phyloP scores from a whole-genome alignment of 495 filamentous ascomycete genomes.

The Apiosordaria backusii region DNA sequence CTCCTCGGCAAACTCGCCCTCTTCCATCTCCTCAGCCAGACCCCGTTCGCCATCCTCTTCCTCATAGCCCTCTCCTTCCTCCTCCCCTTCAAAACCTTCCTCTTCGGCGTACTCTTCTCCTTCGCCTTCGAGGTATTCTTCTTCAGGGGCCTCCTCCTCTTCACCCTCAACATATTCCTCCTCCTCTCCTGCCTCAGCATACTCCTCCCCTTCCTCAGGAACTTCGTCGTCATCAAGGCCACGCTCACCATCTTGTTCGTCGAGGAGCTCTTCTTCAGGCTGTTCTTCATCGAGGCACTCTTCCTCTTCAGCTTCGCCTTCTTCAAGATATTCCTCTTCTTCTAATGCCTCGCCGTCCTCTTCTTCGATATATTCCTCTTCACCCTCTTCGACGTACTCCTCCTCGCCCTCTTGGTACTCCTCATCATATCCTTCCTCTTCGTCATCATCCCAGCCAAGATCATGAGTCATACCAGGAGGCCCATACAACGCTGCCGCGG shows the following conservation, averaged over 20 bases:
- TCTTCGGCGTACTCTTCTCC: slow-evolving; percentile 12
- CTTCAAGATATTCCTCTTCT: slow-evolving; percentile 2
- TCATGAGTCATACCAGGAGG: slow-evolving; percentile 18
- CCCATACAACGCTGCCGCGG: slow-evolving; percentile 10
- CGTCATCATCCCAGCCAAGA: background rate
- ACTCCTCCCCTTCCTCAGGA: background rate
- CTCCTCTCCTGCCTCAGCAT: background rate
- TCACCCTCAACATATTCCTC: background rate
- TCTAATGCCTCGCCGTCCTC: slow-evolving; percentile 2
- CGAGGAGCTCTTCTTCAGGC: slow-evolving; percentile 1
- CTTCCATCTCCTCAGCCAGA: background rate
- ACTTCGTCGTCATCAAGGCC: slow-evolving; percentile 9
- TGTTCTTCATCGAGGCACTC: slow-evolving; percentile 1
- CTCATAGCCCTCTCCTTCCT: slow-evolving; percentile 1
- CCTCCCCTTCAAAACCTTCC: background rate
- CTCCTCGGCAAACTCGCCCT: slow-evolving; percentile 3
- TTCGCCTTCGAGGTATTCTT: slow-evolving; percentile 7
- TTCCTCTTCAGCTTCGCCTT: slow-evolving; percentile 7
- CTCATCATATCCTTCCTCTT: background rate
- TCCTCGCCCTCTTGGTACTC: background rate
- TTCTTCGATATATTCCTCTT: background rate
- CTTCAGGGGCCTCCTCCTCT: slow-evolving; percentile 10
- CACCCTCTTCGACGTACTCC: background rate
- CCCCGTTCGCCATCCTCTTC: slow-evolving; percentile 5
- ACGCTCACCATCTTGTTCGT: slow-evolving; percentile 7